Evolutionary conservation across 1,284 basidiomycete species (phyloP), one percentile per base, ranked within the genome.

Genomic region (Cutaneotrichosporon arboriforme): DNA sequence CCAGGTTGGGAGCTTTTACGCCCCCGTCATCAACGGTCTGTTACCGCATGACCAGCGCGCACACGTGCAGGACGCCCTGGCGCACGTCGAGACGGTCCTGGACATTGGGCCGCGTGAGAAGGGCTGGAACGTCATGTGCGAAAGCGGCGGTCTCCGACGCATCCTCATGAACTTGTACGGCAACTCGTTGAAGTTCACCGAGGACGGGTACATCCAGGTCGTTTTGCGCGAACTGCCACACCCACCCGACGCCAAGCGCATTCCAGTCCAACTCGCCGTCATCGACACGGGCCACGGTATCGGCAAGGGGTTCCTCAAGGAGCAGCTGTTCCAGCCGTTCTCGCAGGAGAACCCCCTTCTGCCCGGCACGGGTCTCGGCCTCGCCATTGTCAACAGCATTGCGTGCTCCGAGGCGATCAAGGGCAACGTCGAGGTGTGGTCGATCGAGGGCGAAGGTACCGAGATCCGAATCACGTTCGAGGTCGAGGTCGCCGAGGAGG

Each of bases 271-370:
- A 69, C 79, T 97, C 43, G 81, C 84, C 22, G 91, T 97, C 4
- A 80, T 84, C 47, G 92, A 97, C 69, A 91, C 90, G 3, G 93
- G 92, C 46, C 93, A 93, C 79, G 90, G 90, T 17, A 92, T 92
- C 54, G 88, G 87, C 68, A 86, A 87, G 63, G 84, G 85, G 56
- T 93, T 93, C 72, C 74, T 91, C 54, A 88, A 89, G 83, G 91
- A 96, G 62, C 90, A 96, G 75, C 79, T 97, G 3, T 97, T 97
- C 77, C 92, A 96, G 65, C 93, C 93, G 0, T 97, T 97, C 76
- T 91, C 92, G 1, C 93, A 97, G 53, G 78, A 80, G 57, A 74
- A 77, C 52, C 74, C 74, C 0, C 58, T 77, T 9, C 90, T 94
- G 66, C 86, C 90, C 2, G 93, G 93, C 1, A 97, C 93, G 1